Evolutionary conservation across 768 basidiomycete species (phyloP), one percentile per base, ranked within the genome.

Genomic region (Phanerochaete carnosa): DNA sequence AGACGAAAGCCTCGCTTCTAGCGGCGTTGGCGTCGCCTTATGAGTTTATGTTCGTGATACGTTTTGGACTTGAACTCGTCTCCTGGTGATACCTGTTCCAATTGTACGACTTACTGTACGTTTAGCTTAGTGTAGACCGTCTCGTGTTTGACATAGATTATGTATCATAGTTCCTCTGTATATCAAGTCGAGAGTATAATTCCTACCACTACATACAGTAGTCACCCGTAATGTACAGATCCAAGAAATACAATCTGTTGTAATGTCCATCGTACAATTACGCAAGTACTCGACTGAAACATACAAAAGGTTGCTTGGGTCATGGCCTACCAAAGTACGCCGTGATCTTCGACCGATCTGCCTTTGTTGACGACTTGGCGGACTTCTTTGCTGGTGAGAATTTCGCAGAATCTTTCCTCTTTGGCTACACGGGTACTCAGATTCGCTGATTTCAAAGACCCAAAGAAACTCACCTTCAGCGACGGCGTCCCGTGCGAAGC

Each of bases 241-340:
- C 33, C 33, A 35, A 35, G 33, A 35, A 35, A 35, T 35, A 35
- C 33, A 35, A 13, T 35, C 13, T 35, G 33, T 35, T 13, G 13
- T 35, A 35, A n/a, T n/a, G n/a, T n/a, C n/a, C n/a, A n/a, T n/a
- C n/a, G n/a, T n/a, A n/a, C n/a, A n/a, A n/a, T n/a, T n/a, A n/a
- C n/a, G n/a, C n/a, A n/a, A n/a, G n/a, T n/a, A n/a, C n/a, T n/a
- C n/a, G n/a, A n/a, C n/a, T n/a, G n/a, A n/a, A n/a, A n/a, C n/a
- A n/a, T n/a, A n/a, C n/a, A n/a, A n/a, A n/a, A n/a, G n/a, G n/a
- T n/a, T n/a, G n/a, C n/a, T n/a, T n/a, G 28, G 9, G 25, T 49
- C 47, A 68, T 7, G 62, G 26, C 45, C 63, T 65, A 9, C 43
- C 28, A 45, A 68, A 68, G 59, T 65, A 68, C 7, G 61, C 39